Conservation (phyloP, 2,329 filamentous ascomycete genomes). For the Aspergillus hortae region DNA sequence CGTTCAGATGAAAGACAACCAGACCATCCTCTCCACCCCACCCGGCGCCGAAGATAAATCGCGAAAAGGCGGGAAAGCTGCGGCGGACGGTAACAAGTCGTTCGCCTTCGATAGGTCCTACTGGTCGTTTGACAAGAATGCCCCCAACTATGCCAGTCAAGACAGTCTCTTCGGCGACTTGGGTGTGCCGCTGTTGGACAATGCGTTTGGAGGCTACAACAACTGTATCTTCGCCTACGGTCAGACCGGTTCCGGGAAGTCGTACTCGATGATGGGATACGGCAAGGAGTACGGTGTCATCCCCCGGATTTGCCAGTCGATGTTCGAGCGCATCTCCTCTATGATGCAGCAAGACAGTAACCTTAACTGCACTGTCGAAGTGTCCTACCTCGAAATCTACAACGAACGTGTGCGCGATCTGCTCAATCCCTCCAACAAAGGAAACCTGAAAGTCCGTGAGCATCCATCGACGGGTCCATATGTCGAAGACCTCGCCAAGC, state of each 20-base stretch:
- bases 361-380: conserved; percentile 87
- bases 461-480: conserved; percentile 97
- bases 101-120: conserved; percentile 98
- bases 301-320: conserved; percentile 92
- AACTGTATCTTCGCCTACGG: conserved; percentile 99
- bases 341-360: conserved; percentile 67
- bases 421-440: conserved; percentile 91
- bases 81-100: conserved; percentile 67
- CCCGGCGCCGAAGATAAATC: conserved; percentile 54
- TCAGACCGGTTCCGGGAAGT: conserved; percentile 97
- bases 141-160: conserved; percentile 82
- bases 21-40: conserved; percentile 80
- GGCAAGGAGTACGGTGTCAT: conserved; percentile 94
- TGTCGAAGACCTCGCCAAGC: conserved; percentile 93
- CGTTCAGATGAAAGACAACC: conserved; percentile 89
- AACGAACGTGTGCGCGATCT: conserved; percentile 96
- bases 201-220: conserved; percentile 98
- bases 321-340: conserved; percentile 81
- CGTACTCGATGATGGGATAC: conserved; percentile 99
- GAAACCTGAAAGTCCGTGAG: conserved; percentile 94
- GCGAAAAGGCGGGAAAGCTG: conserved; percentile 58
- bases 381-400: conserved; percentile 98
- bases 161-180: conserved; percentile 84
- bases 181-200: conserved; percentile 86
- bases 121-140: conserved; percentile 89